phyloP scores from a whole-genome alignment of 495 filamentous ascomycete species.

The Oleoguttula mirabilis region DNA sequence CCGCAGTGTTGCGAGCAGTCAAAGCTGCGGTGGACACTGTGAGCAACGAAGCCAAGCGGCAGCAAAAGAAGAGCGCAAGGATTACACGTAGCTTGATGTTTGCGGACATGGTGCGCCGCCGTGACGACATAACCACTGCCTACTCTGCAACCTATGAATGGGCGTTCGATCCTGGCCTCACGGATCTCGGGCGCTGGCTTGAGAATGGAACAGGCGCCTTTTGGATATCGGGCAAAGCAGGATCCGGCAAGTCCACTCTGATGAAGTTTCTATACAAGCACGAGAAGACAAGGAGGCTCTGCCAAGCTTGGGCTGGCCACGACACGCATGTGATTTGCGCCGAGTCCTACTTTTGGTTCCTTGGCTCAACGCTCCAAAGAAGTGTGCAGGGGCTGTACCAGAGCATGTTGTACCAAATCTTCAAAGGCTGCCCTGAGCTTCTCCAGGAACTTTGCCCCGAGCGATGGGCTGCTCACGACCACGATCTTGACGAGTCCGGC shows the following conservation, averaged over 20 bases:
- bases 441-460: background rate
- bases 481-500: background rate
- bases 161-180: background rate
- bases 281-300: background rate
- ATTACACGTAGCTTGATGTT: background rate
- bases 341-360: constrained; percentile 33
- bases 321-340: background rate
- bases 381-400: constrained; percentile 33
- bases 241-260: constrained; percentile 18
- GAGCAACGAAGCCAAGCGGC: too few species aligned
- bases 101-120: background rate
- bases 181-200: background rate
- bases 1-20: too few species aligned
- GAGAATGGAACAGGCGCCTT: constrained; percentile 3
- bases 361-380: constrained; percentile 32
- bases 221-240: constrained; percentile 16
- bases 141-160: background rate
- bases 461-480: background rate
- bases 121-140: background rate
- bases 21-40: too few species aligned
- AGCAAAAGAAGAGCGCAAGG: too few species aligned
- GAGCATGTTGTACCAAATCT: constrained; percentile 31
- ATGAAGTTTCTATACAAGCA: constrained; percentile 12
- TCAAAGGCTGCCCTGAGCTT: constrained; percentile 16
- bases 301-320: constrained; percentile 1